Percentiles rank a stretch among this genome's conserved stretches.
phyloP scores from a whole-genome alignment of 345 rosid genomes.

The Eucalyptus virginea region DNA sequence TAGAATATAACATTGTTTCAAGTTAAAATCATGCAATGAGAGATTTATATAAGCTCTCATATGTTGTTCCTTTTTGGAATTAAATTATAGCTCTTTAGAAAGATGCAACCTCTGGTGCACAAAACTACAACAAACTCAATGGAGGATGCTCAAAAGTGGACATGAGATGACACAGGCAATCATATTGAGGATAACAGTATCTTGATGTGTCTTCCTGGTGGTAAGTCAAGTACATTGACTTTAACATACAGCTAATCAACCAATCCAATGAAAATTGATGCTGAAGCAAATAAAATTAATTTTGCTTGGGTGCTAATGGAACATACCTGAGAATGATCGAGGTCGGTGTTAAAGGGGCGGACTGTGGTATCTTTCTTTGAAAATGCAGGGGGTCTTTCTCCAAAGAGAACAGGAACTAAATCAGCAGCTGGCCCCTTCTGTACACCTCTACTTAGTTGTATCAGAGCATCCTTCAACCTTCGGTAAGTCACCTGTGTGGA shows the following conservation, averaged over 20 bases:
- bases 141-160: neutral
- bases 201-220: neutral
- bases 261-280: neutral
- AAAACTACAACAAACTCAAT: neutral
- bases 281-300: neutral
- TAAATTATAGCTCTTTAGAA: neutral
- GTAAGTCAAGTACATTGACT: neutral
- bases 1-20: neutral
- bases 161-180: neutral
- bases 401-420: slow-evolving; percentile 76
- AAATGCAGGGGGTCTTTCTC: slow-evolving; percentile 50
- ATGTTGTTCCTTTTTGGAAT: neutral
- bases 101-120: neutral
- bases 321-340: slow-evolving; percentile 82
- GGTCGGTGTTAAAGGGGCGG: slow-evolving; percentile 55
- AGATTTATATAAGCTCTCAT: neutral
- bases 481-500: slow-evolving; percentile 64
- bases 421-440: slow-evolving; percentile 84
- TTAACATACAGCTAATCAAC: neutral
- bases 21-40: neutral
- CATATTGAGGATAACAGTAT: neutral
- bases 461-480: slow-evolving; percentile 88
- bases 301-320: neutral
- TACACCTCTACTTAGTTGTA: slow-evolving; percentile 80
- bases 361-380: slow-evolving; percentile 48